Percentiles rank a stretch among this genome's conserved stretches.
Evolutionary conservation across 1,284 basidiomycete genomes (phyloP).

Genomic region (Polyporus tsugae): DNA sequence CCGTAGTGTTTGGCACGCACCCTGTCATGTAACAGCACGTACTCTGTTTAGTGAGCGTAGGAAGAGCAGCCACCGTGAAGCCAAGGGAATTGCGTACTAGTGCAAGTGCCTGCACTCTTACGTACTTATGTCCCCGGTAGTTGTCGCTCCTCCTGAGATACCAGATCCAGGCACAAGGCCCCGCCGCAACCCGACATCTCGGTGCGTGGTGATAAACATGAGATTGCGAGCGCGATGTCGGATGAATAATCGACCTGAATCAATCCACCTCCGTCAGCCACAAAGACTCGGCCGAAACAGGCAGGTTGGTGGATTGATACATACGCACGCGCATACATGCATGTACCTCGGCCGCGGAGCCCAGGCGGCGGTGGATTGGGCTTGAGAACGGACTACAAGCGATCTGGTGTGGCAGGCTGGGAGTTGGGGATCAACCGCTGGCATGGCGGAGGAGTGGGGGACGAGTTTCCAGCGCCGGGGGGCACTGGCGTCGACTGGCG

Average conservation of each 20-base stretch:
- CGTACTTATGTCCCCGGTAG: too few species aligned
- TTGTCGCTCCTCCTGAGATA: not conserved
- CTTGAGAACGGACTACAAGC: too few species aligned
- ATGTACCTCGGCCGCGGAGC: too few species aligned
- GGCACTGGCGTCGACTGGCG: too few species aligned
- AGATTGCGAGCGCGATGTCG: constrained; percentile 1
- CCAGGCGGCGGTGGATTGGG: too few species aligned
- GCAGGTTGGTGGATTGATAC: not conserved
- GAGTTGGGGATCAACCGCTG: too few species aligned
- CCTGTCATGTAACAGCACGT: not conserved
- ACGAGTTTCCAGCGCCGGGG: too few species aligned
- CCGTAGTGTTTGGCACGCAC: not conserved
- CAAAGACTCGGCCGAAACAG: not conserved
- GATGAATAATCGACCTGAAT: not conserved
- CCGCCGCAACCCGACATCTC: not conserved
- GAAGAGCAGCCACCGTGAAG: not conserved
- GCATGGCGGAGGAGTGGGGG: too few species aligned
- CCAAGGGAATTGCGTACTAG: not conserved
- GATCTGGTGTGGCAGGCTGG: too few species aligned
- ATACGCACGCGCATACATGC: too few species aligned
- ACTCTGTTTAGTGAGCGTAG: not conserved
- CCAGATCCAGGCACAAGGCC: constrained; percentile 5
- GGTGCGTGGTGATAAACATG: constrained; percentile 4
- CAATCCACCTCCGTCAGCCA: not conserved
- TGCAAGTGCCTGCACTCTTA: too few species aligned